phyloP scores from a whole-genome alignment of 495 filamentous ascomycete species.

The Aspergillus funiculosus region DNA sequence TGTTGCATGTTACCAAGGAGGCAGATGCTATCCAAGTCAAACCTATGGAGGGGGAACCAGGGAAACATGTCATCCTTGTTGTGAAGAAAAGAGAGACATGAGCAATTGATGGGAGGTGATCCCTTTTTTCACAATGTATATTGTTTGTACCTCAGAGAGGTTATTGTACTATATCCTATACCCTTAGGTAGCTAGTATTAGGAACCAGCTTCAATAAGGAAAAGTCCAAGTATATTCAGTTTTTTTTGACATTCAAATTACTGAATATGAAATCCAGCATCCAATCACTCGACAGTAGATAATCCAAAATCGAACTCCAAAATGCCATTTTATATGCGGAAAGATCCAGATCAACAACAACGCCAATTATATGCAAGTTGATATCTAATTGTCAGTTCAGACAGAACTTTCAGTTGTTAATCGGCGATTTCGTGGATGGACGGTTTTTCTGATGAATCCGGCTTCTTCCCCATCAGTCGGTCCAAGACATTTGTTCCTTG shows the following conservation, averaged over 20 bases:
- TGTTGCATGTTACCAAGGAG: constrained; percentile 31
- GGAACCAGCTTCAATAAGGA: neutral
- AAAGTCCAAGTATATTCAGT: no score
- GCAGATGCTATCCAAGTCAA: constrained; percentile 35
- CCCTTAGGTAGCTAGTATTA: neutral
- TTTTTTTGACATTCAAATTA: no score
- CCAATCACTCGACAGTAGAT: no score
- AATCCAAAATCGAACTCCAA: no score
- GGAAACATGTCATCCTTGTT: constrained; percentile 34
- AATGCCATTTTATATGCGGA: no score
- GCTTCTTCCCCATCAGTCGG: constrained; percentile 36
- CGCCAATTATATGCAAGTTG: constrained; percentile 8
- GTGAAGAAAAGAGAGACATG: constrained; percentile 30
- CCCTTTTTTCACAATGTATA: neutral
- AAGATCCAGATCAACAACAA: no score
- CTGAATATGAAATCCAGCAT: no score
- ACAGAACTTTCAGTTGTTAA: constrained; percentile 7
- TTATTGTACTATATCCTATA: neutral
- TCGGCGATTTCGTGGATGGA: constrained; percentile 40
- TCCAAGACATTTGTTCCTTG: constrained; percentile 35
- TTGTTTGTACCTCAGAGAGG: neutral
- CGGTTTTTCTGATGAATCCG: constrained; percentile 28
- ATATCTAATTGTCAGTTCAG: neutral
- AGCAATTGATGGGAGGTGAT: neutral
- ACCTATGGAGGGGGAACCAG: constrained; percentile 40